phyloP scores from a whole-genome alignment of 768 basidiomycete genomes.

The Suillus placidus region DNA sequence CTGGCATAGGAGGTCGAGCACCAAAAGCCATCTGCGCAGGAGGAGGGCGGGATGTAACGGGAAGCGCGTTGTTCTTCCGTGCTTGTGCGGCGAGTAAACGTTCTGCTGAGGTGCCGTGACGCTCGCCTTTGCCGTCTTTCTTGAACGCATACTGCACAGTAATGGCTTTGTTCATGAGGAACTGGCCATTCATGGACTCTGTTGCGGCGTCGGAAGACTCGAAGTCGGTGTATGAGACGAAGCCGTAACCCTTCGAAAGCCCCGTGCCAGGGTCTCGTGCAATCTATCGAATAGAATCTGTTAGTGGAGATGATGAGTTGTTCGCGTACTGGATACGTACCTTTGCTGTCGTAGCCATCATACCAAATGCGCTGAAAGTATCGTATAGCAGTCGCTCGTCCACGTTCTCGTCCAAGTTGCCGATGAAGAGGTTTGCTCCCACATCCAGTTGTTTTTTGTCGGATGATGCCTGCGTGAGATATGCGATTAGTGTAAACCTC shows the following conservation, averaged over 20 bases:
- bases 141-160: slow-evolving; percentile 99
- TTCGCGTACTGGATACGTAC: slow-evolving; percentile 34
- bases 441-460: slow-evolving; percentile 99
- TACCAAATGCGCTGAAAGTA: slow-evolving; percentile 93
- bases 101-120: slow-evolving; percentile 97
- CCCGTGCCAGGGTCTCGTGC: slow-evolving; percentile 86
- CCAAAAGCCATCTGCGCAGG: slow-evolving; percentile 71
- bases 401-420: slow-evolving; percentile 92
- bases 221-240: slow-evolving; percentile 97
- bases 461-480: slow-evolving; percentile 76
- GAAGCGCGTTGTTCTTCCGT: slow-evolving; percentile 90
- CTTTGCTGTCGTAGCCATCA: slow-evolving; percentile 91
- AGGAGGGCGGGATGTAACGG: slow-evolving; percentile 72
- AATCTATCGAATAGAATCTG: slow-evolving; percentile 53
- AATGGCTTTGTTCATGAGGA: slow-evolving; percentile 98
- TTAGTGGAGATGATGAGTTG: slow-evolving; percentile 11
- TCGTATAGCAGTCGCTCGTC: slow-evolving; percentile 93
- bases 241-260: slow-evolving; percentile 94
- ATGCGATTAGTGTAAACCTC: background rate
- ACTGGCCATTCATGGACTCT: slow-evolving; percentile 96
- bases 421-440: slow-evolving; percentile 96
- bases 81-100: slow-evolving; percentile 94
- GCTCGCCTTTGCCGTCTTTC: slow-evolving; percentile 97
- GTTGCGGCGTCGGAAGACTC: slow-evolving; percentile 95
- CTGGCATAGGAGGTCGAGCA: slow-evolving; percentile 64